Conservation (phyloP, 345 rosid species). For the Moricandia arvensis region DNA sequence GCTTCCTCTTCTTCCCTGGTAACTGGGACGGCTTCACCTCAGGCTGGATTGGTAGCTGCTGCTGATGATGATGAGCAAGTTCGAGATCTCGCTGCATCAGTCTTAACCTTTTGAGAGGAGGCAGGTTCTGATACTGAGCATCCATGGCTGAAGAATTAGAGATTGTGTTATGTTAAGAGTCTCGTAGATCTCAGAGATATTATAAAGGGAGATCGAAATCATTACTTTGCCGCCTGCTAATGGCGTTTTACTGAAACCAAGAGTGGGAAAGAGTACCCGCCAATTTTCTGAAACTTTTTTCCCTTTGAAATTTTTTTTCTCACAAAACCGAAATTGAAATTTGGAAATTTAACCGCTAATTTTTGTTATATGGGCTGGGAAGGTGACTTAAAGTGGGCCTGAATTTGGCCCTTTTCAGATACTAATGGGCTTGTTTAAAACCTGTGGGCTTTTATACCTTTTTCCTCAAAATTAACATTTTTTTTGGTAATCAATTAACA, state of each 20-base stretch:
- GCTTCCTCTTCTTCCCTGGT: conserved; percentile 84
- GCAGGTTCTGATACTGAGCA: conserved; percentile 45
- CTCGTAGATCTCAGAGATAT: conserved; percentile 3
- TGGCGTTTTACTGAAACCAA: background rate
- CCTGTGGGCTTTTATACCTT: background rate
- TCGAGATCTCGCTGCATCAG: conserved; percentile 47
- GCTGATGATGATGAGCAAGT: conserved; percentile 18
- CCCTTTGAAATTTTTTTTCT: background rate
- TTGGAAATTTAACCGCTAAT: conserved; percentile 25
- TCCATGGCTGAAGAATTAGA: conserved; percentile 44
- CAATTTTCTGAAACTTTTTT: conserved; percentile 6
- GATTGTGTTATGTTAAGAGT: conserved; percentile 15
- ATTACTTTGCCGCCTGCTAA: conserved; percentile 16
- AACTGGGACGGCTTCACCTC: conserved; percentile 39
- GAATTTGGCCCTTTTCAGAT: background rate
- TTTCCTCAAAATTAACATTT: background rate
- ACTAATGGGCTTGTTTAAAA: background rate
- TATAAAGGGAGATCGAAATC: background rate
- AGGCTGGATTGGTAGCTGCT: conserved; percentile 37
- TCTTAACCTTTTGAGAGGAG: conserved; percentile 75
- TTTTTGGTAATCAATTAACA: background rate
- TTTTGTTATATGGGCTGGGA: background rate
- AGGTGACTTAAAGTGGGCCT: background rate
- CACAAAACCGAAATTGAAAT: background rate
- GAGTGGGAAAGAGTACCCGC: conserved; percentile 26